Base-by-base conservation (phyloP, 2,329 filamentous ascomycete genomes). In the Aspergillus persii region DNA sequence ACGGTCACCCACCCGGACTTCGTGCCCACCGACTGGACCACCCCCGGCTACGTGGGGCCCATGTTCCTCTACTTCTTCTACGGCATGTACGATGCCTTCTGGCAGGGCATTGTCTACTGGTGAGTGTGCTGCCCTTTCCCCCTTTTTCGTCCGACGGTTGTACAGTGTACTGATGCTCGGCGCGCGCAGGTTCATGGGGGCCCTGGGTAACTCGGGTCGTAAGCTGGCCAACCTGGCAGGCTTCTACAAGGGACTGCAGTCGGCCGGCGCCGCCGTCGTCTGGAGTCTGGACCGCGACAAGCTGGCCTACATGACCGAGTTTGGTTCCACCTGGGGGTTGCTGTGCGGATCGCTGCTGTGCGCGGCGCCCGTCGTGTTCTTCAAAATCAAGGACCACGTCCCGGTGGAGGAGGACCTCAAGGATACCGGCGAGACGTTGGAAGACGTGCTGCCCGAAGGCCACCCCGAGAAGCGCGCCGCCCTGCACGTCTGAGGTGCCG, bases 41-140 rank as follows among this genome's bases (percentile, higher is more conserved):
- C 85, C 55, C 73, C 79, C 8, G 86, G 86, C 50, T 94, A 88
- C 72, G 82, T 87, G 56, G 91, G 88, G 0, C 89, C 90, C 12
- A 90, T 96, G 85, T 91, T 96, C 74, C 77, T 96, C 46, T 95
- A 92, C 80, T 90, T 96, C 66, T 92, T 92, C 77, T 96, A 94
- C 74, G 91, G 91, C 47, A 87, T 94, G 75, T 94, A 87, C 68
- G 93, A 96, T 74, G 90, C 93, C 41, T 84, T 87, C 57, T 97
- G 91, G 90, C 94, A 97, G 80, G 92, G 91, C 0, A 86, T 81
- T 68, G 88, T 93, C 50, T 96, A 97, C 82, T 97, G 92, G 92
- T 47, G 11, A 12, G 44, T 47, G 44, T 6, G 5, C 6, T 18
- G 18, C 15, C 8, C 18, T 46, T 23, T 15, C 41, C 9, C 9